Percentiles rank a stretch among this genome's conserved stretches.
Evolutionary conservation across 2,329 filamentous ascomycete species (phyloP).

Genomic region (Calonectria pseudoturangicola): DNA sequence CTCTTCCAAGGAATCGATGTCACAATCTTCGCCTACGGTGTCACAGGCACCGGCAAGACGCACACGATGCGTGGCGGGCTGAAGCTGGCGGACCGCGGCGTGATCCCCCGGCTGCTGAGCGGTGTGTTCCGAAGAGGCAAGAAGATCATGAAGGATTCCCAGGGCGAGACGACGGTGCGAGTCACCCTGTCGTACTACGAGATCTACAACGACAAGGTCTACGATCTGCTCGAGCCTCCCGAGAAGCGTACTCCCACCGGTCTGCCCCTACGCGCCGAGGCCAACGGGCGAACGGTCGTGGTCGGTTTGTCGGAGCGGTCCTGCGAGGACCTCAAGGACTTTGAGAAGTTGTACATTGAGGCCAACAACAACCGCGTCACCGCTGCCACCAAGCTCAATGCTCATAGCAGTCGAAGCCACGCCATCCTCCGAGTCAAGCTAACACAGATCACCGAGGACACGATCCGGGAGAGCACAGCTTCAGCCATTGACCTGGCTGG

Average conservation of each 20-base stretch:
- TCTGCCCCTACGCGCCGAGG: slow-evolving; percentile 88
- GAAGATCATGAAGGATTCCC: slow-evolving; percentile 88
- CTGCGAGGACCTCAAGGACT: slow-evolving; percentile 91
- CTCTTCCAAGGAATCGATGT: slow-evolving; percentile 93
- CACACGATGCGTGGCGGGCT: slow-evolving; percentile 96
- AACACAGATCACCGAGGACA: slow-evolving; percentile 81
- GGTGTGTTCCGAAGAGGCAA: slow-evolving; percentile 89
- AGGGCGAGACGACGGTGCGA: slow-evolving; percentile 80
- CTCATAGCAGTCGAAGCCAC: slow-evolving; percentile 91
- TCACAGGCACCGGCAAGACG: slow-evolving; percentile 95
- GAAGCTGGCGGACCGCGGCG: slow-evolving; percentile 88
- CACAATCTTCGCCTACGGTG: slow-evolving; percentile 94
- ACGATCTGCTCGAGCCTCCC: slow-evolving; percentile 89
- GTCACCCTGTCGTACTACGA: slow-evolving; percentile 94
- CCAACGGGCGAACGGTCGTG: slow-evolving; percentile 90
- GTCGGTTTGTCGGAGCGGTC: slow-evolving; percentile 89
- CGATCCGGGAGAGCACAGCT: slow-evolving; percentile 85
- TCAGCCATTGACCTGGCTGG: slow-evolving; percentile 96
- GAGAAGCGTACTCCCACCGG: slow-evolving; percentile 91
- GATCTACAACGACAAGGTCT: slow-evolving; percentile 98
- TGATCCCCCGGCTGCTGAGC: slow-evolving; percentile 90
- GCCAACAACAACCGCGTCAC: slow-evolving; percentile 94
- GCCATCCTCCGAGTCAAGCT: slow-evolving; percentile 94
- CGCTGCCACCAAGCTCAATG: slow-evolving; percentile 93
- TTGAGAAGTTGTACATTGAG: slow-evolving; percentile 92